A percentile compares a stretch with the other conserved stretches of the same genome.
These are phyloP conservation scores for Podospora comata DNA, from an alignment of 495 filamentous ascomycete species.

Conservation along the genomic window DNA sequence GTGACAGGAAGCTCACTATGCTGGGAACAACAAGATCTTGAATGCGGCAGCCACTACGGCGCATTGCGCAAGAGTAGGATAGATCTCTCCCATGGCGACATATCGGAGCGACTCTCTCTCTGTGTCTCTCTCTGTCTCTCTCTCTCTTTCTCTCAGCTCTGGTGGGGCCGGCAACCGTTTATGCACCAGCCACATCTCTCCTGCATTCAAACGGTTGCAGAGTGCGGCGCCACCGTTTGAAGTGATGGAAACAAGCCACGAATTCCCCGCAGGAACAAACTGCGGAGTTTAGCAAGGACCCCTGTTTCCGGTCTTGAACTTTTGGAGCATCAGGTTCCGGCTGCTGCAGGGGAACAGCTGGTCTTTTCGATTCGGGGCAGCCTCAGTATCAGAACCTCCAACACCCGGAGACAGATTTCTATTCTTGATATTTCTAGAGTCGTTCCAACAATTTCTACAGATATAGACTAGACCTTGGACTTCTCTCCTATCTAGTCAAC, in stretches of 20 bases:
- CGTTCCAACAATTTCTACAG: neutral
- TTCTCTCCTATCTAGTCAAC: too few species aligned
- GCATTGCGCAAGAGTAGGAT: constrained; percentile 83
- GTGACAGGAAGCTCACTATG: constrained; percentile 68
- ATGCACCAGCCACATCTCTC: constrained; percentile 11
- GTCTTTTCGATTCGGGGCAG: constrained; percentile 5
- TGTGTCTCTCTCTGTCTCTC: too few species aligned
- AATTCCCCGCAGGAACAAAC: neutral
- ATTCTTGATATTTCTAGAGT: neutral
- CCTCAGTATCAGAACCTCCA: constrained; percentile 2
- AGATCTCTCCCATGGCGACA: constrained; percentile 70
- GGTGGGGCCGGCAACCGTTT: neutral
- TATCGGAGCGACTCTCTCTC: constrained; percentile 16
- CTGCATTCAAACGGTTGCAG: neutral
- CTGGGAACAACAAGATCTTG: constrained; percentile 90
- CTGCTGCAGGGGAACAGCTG: constrained; percentile 16
- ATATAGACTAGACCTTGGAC: neutral
- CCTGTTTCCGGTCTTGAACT: constrained; percentile 3
- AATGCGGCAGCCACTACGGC: constrained; percentile 83
- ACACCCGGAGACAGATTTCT: constrained; percentile 1
- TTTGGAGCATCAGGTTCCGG: neutral
- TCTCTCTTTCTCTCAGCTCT: neutral
- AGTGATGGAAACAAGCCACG: constrained; percentile 1
- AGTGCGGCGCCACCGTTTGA: neutral
- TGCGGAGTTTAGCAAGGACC: neutral